These are phyloP conservation scores for Daldinia decipiens DNA, from an alignment of 495 filamentous ascomycete genomes.

Conservation along the genomic window DNA sequence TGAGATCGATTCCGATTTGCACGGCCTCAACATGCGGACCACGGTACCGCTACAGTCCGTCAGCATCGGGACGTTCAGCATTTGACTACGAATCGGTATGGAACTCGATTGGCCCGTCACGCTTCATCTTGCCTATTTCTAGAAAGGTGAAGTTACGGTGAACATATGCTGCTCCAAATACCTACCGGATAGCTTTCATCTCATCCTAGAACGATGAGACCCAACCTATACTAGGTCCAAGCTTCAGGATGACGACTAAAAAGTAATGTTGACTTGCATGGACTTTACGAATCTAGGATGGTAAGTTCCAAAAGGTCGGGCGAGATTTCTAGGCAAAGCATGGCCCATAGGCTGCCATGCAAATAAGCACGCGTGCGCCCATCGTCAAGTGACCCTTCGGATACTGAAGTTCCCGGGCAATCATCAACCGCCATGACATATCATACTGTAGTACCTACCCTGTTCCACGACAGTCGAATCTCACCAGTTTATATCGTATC, in stretches of 20 bases:
- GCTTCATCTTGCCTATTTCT: not conserved
- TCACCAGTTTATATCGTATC: not conserved
- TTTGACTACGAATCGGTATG: not conserved
- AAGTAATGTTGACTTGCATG: not conserved
- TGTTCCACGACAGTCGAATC: not conserved
- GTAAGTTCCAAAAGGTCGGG: not conserved
- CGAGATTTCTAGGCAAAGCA: not conserved
- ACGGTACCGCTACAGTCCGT: not conserved
- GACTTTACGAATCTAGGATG: not conserved
- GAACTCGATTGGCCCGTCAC: not conserved
- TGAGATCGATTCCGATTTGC: constrained; percentile 2
- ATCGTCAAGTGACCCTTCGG: constrained; percentile 18
- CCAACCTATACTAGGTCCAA: not conserved
- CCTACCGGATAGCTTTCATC: not conserved
- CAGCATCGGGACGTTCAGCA: not conserved
- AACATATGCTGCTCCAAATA: not conserved
- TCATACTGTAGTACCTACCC: constrained; percentile 14
- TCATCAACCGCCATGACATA: constrained; percentile 4
- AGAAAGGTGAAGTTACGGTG: not conserved
- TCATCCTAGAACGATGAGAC: not conserved
- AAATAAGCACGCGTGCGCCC: not conserved
- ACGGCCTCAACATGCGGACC: not conserved
- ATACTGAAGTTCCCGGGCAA: constrained; percentile 4
- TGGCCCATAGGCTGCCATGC: not conserved
- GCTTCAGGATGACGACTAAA: not conserved